phyloP scores from a whole-genome alignment of 1,284 basidiomycete species.

The Ganoderma sinense region DNA sequence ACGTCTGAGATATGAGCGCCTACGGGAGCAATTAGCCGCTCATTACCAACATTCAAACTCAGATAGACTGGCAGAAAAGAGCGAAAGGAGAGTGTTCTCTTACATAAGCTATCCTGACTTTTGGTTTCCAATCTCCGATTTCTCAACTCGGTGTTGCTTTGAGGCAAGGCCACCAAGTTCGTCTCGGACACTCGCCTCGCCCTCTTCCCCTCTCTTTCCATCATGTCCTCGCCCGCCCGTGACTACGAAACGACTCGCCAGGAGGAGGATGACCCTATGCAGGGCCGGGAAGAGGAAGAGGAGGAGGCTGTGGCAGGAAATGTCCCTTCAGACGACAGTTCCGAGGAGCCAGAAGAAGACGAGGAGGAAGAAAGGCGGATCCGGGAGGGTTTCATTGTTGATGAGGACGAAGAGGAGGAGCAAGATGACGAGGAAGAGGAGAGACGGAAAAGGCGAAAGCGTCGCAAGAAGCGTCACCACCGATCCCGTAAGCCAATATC shows the following conservation, averaged over 20 bases:
- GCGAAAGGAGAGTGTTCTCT: background rate
- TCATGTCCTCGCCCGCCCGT: slow-evolving; percentile 62
- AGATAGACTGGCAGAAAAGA: background rate
- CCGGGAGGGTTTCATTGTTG: slow-evolving; percentile 86
- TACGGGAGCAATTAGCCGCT: too few species aligned
- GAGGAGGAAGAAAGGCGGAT: slow-evolving; percentile 81
- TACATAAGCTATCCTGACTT: background rate
- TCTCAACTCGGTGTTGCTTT: slow-evolving; percentile 8
- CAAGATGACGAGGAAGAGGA: slow-evolving; percentile 68
- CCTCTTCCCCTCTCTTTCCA: slow-evolving; percentile 33
- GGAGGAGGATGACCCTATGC: slow-evolving; percentile 66
- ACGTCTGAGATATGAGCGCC: too few species aligned
- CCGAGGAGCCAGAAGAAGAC: slow-evolving; percentile 86
- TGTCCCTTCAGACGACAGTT: slow-evolving; percentile 77
- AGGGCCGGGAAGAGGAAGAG: slow-evolving; percentile 60
- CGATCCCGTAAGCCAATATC: slow-evolving; percentile 57
- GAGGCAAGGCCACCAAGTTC: slow-evolving; percentile 18
- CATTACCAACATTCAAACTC: slow-evolving; percentile 2
- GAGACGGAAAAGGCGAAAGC: slow-evolving; percentile 64
- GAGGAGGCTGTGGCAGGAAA: slow-evolving; percentile 52
- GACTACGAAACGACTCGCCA: slow-evolving; percentile 40
- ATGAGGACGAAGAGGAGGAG: slow-evolving; percentile 80
- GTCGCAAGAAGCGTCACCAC: slow-evolving; percentile 71
- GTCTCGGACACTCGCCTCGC: slow-evolving; percentile 24
- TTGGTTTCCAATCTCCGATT: slow-evolving; percentile 21